These are phyloP conservation scores for Cryphonectria japonica DNA, from an alignment of 2,329 filamentous ascomycete species.

Conservation along the genomic window DNA sequence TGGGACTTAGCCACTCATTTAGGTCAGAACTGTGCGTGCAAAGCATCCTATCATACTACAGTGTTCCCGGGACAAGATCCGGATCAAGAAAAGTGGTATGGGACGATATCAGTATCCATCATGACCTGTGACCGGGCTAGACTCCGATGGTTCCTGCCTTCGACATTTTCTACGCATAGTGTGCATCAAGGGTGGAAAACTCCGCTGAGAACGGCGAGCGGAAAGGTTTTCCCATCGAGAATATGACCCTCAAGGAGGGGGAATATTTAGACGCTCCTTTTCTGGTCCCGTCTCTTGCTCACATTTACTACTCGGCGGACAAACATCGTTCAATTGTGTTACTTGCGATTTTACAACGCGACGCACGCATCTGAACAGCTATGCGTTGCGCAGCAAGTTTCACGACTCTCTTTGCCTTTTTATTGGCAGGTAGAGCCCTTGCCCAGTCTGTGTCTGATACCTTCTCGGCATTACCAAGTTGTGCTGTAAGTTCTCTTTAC, in stretches of 20 bases:
- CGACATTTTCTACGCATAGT: too few relatives aligned
- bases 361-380: background rate
- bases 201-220: too few relatives aligned
- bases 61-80: background rate
- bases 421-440: background rate
- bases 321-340: background rate
- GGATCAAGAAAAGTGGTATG: background rate
- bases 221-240: too few relatives aligned
- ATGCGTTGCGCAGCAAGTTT: background rate
- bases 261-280: background rate
- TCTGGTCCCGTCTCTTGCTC: background rate
- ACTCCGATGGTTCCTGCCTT: background rate
- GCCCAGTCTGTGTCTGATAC: background rate
- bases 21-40: too few relatives aligned
- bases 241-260: background rate
- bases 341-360: background rate
- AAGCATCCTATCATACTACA: too few relatives aligned
- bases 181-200: too few relatives aligned
- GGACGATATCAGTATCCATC: background rate
- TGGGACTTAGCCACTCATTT: too few relatives aligned
- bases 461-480: background rate
- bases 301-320: background rate
- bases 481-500: constrained; percentile 1
- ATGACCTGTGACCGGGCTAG: background rate
- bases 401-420: background rate